phyloP scores from a whole-genome alignment of 805 yeast genomes.

The Kodamaea kakaduensis region DNA sequence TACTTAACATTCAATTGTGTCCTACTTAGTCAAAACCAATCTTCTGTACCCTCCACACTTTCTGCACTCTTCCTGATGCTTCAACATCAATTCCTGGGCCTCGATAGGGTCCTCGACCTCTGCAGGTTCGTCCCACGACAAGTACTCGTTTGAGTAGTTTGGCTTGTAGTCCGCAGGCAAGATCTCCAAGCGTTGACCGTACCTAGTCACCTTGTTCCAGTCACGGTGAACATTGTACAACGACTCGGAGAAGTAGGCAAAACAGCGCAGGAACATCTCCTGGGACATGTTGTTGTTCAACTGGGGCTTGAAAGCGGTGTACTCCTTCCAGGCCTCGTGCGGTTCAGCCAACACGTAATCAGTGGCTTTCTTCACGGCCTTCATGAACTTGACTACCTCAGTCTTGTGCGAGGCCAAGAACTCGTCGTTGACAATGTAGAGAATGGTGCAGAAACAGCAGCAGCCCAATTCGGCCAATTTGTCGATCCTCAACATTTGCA shows the following conservation, averaged over 20 bases:
- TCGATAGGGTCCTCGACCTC: conserved; percentile 43
- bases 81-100: conserved; percentile 46
- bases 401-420: conserved; percentile 46
- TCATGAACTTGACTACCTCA: conserved; percentile 42
- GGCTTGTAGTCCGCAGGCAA: conserved; percentile 47
- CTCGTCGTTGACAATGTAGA: conserved; percentile 50
- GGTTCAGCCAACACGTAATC: conserved; percentile 45
- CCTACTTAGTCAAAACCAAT: conserved; percentile 20
- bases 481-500: conserved; percentile 55
- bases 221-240: conserved; percentile 53
- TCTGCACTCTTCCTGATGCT: conserved; percentile 45
- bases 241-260: conserved; percentile 51
- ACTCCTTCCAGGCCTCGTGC: conserved; percentile 43
- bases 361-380: conserved; percentile 49
- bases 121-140: conserved; percentile 47
- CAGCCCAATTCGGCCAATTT: conserved; percentile 54
- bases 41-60: conserved; percentile 48
- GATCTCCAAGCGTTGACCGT: conserved; percentile 51
- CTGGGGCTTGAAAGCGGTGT: conserved; percentile 45
- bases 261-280: conserved; percentile 50
- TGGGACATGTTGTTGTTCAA: conserved; percentile 38
- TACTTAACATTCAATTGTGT: no score
- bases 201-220: conserved; percentile 53
- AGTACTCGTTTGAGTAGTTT: conserved; percentile 49
- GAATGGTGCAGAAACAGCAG: conserved; percentile 55